phyloP scores from a whole-genome alignment of 306 rosid genomes.

The Prunus kanzakura region DNA sequence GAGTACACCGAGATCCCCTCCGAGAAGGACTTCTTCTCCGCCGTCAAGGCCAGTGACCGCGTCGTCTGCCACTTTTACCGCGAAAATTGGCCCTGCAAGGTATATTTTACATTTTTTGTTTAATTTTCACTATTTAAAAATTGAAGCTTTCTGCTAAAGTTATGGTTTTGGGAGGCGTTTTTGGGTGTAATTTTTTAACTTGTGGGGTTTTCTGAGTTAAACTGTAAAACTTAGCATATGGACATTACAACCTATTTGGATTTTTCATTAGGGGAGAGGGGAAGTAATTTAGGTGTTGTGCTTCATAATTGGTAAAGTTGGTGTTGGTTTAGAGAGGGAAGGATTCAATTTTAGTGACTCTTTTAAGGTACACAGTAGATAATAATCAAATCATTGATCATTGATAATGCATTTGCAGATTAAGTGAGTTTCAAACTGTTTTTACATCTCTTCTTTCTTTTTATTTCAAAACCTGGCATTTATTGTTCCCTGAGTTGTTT shows the following conservation, averaged over 20 bases:
- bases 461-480: background rate
- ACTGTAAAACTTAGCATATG: background rate
- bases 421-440: background rate
- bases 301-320: background rate
- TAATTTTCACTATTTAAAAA: background rate
- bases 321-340: background rate
- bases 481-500: background rate
- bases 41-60: slow-evolving; percentile 96
- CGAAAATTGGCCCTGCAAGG: slow-evolving; percentile 99
- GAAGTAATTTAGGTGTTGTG: background rate
- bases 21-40: slow-evolving; percentile 91
- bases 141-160: background rate
- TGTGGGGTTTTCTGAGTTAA: background rate
- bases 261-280: background rate
- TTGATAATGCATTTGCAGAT: background rate
- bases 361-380: background rate
- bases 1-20: slow-evolving; percentile 71
- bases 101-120: background rate
- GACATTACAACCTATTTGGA: background rate
- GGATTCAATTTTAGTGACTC: background rate
- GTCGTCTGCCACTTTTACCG: slow-evolving; percentile 98
- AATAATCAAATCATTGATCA: background rate
- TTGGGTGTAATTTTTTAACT: background rate
- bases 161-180: background rate
- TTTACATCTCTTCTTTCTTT: background rate